Evolutionary conservation across 2,329 filamentous ascomycete species (phyloP).

Genomic region (Colletotrichum lini): DNA sequence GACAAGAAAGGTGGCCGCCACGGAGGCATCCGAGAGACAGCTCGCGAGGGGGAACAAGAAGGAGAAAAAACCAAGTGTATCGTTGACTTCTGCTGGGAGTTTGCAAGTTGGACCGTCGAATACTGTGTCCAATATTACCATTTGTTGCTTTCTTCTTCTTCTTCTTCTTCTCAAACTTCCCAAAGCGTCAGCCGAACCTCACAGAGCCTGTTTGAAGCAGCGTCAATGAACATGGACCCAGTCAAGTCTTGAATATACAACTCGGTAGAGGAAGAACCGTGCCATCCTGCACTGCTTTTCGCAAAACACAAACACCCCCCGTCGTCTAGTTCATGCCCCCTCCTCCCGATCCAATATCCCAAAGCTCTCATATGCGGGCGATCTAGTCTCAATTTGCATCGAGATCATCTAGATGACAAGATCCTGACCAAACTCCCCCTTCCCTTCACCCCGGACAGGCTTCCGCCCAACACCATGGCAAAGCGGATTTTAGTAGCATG

Average conservation of each 20-base stretch:
- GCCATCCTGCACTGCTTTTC: neutral
- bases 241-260: neutral
- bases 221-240: neutral
- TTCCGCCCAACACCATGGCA: neutral
- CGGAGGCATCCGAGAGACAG: too few species aligned
- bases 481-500: neutral
- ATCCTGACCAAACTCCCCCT: neutral
- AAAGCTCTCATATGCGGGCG: neutral
- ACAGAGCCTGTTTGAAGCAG: neutral
- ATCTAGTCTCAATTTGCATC: slow-evolving; percentile 1
- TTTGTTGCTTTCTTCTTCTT: too few species aligned
- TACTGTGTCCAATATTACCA: too few species aligned
- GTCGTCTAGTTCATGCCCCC: too few species aligned
- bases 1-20: too few species aligned
- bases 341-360: too few species aligned
- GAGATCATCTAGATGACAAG: neutral
- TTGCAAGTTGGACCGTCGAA: neutral
- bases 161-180: neutral
- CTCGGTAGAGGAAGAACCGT: neutral
- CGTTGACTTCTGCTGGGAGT: neutral
- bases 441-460: neutral
- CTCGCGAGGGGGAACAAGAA: too few species aligned
- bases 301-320: neutral
- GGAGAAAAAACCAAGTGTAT: too few species aligned
- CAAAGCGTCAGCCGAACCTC: neutral